Base-by-base conservation (phyloP, 345 rosid genomes). In the Eucalyptus coolabah region DNA sequence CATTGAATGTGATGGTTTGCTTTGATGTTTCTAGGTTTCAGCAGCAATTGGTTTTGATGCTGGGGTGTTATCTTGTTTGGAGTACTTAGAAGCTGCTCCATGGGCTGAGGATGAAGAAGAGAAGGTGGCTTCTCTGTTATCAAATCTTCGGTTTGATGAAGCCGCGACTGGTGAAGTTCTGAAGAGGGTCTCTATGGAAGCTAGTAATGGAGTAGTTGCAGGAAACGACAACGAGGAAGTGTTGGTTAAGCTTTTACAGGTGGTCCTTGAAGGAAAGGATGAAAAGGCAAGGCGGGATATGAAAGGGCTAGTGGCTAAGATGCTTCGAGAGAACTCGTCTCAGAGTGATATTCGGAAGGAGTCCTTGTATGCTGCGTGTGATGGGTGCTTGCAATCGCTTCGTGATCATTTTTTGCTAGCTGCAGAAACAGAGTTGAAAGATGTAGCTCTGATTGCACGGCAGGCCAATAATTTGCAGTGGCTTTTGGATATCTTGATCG, bases 71-170 rank as follows among this genome's bases (percentile, higher is more conserved):
- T 96, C 99, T 88, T 98, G 99, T 94, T 91, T 98, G 92, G 99
- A 98, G 95, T 96, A 96, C 88, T 93, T 98, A 86, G 99, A 98
- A 93, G 99, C 99, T 50, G 99, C 99, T 54, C 99, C 99, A 49
- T 98, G 99, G 99, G 97, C 99, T 13, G 99, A 98, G 94, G 99
- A 97, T 87, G 99, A 98, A 95, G 99, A 98, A 85, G 96, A 95
- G 92, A 96, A 95, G 90, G 97, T 98, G 87, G 98, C 99, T 83
- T 93, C 98, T 4, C 87, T 97, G 89, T 90, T 98, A 87, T 95
- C 98, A 9, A 99, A 96, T 94, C 95, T 98, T 50, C 95, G 91
- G 16, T 98, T 97, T 88, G 99, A 98, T 91, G 97, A 97, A 69
- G 98, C 95, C 42, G 99, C 98, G 17, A 99, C 99, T 5, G 96